Conservation (phyloP, 2,329 filamentous ascomycete species). For the Aspergillus transmontanensis region DNA sequence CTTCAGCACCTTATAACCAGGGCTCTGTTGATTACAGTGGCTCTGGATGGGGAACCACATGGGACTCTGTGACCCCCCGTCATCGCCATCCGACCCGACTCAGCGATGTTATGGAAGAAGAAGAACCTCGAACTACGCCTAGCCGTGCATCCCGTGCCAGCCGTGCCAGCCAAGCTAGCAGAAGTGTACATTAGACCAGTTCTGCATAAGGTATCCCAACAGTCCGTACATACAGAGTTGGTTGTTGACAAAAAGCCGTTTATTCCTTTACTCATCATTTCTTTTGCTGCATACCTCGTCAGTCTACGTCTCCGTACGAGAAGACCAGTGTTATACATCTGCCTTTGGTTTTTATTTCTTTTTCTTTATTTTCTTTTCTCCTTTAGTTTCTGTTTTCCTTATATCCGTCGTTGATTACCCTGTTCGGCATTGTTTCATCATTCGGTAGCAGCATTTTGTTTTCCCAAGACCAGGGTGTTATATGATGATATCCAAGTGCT, state of each 20-base stretch:
- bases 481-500: conserved; percentile 4
- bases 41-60: conserved; percentile 68
- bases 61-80: conserved; percentile 71
- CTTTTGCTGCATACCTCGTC: neutral
- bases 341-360: neutral
- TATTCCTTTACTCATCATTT: conserved; percentile 10
- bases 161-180: conserved; percentile 47
- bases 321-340: neutral
- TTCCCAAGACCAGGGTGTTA: conserved; percentile 3
- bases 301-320: neutral
- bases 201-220: conserved; percentile 7
- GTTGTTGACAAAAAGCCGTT: conserved; percentile 6
- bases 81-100: conserved; percentile 87
- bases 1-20: conserved; percentile 34
- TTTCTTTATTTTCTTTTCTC: neutral
- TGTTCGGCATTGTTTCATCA: neutral
- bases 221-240: conserved; percentile 19
- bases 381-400: neutral
- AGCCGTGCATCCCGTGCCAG: conserved; percentile 64
- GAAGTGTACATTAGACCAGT: conserved; percentile 33
- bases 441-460: conserved; percentile 10
- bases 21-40: conserved; percentile 65
- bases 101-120: conserved; percentile 86
- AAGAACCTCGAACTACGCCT: conserved; percentile 71
- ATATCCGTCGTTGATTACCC: conserved; percentile 5